Base-by-base conservation (phyloP, 208 protist genomes). In the Tritrichomonas foetus region DNA sequence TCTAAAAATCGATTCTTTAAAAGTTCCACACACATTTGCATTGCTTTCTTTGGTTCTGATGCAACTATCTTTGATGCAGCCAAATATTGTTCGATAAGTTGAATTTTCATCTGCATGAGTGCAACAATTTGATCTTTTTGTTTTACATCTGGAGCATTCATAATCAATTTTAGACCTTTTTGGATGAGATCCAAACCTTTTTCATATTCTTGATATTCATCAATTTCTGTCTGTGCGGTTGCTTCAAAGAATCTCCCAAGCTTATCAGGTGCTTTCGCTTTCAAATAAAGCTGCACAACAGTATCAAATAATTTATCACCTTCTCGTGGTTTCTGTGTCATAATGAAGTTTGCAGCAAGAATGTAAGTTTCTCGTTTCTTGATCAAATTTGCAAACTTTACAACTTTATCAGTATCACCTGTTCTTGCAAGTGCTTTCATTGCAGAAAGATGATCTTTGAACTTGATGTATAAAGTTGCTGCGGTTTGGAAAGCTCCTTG, bases 131-230 rank as follows among this genome's bases (percentile, higher is more conserved):
- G 74, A 8, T 82, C 74, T 53, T 50, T 82, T 33, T 82, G 47
- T 27, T 36, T 75, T 36, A 75, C 69, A 44, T 75, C 69, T 20
- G 41, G 13, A n/a, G 41, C 74, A 20, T 64, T 64, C 55, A 64
- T 64, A 64, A 64, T 64, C 20, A 64, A 64, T 20, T 64, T 20
- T 20, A 64, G 20, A 64, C 55, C 55, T 50, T 44, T 82, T 3
- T 14, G 3, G 41, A 82, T 25, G 11, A 82, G 50, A 20, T 82
- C 74, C 1, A 82, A 44, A 33, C 74, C 74, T 50, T 50, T 50
- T 36, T 82, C 74, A 36, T 82, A 82, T 82, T 82, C 74, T 53
- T 82, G 74, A 36, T 82, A 82, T 82, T 82, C 74, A 82, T 82
- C 74, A 44, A 82, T 82, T 50, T 82, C 74, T 33, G 41, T 50